Base-by-base conservation (phyloP, 2,329 filamentous ascomycete species). In the Diaporthe vexans region DNA sequence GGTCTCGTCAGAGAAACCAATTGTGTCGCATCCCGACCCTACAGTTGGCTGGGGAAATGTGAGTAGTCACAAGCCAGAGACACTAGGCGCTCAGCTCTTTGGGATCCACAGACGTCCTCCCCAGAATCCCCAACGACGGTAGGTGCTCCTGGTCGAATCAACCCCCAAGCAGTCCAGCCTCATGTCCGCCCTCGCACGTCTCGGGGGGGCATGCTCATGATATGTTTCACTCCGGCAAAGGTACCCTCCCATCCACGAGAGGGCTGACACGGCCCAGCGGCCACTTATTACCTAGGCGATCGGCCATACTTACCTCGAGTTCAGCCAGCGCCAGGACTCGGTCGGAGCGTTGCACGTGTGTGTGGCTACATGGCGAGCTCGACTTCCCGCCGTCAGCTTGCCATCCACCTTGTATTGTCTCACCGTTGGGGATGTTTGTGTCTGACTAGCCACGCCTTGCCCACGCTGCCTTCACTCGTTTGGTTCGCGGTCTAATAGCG, bases 401-500 rank as follows among this genome's bases (percentile, higher is more conserved):
- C 17, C 63, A n/a, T 33, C n/a, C 63, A 52, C 21, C 15, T 40
- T 8, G 29, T 54, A 33, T 9, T 54, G 63, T 54, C 48, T 68
- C 63, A 68, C 63, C n/a, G 48, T 7, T 21, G 13, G 63, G 46
- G 63, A 26, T 68, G 46, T 54, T 68, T 40, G 17, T 68, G 48
- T 68, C 63, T 68, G 63, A 40, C 33, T 68, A 68, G 63, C 48
- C 48, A 54, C 48, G 48, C 63, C 63, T 24, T 67, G 63, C 63
- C 46, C 63, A 37, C 48, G 46, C 63, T 13, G 33, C 63, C n/a
- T 8, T 46, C 29, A 40, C 63, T 68, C 63, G 48, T 68, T 54
- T 68, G 63, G 63, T 68, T 68, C 63, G 63, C 63, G 63, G 46
- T 52, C 63, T 54, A 54, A 54, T 54, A 68, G 63, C 63, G 63